Conservation (phyloP, 768 basidiomycete genomes). For the Strobilomyces dryophilus region DNA sequence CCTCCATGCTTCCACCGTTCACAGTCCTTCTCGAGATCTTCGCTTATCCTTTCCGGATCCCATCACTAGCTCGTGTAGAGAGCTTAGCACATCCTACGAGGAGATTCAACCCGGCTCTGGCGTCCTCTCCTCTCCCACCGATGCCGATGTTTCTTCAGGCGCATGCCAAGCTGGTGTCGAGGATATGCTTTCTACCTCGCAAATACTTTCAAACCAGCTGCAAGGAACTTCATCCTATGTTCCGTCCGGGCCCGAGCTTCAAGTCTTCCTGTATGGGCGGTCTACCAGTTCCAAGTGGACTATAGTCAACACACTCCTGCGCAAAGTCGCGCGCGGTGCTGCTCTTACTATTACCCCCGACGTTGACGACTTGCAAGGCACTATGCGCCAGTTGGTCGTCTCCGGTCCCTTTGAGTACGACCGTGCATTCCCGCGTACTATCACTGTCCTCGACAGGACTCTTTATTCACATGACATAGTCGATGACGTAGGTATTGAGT, state of each 20-base stretch:
- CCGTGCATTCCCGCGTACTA: slow-evolving; percentile 26
- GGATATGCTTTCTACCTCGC: slow-evolving; percentile 21
- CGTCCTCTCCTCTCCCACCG: slow-evolving; percentile 18
- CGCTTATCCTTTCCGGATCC: slow-evolving; percentile 83
- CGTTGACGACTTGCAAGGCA: slow-evolving; percentile 20
- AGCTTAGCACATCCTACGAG: slow-evolving; percentile 56
- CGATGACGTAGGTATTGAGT: slow-evolving; percentile 28
- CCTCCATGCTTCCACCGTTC: slow-evolving; percentile 48
- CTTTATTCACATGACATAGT: slow-evolving; percentile 11
- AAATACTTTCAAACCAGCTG: slow-evolving; percentile 25
- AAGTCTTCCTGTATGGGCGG: slow-evolving; percentile 65
- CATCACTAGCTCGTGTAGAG: slow-evolving; percentile 64
- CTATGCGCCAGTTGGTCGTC: slow-evolving; percentile 22
- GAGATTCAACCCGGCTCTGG: slow-evolving; percentile 42
- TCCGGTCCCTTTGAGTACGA: slow-evolving; percentile 26
- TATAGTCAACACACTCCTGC: slow-evolving; percentile 55
- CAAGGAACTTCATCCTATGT: slow-evolving; percentile 26
- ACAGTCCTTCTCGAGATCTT: slow-evolving; percentile 66
- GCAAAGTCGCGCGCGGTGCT: slow-evolving; percentile 45
- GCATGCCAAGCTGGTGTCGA: slow-evolving; percentile 31
- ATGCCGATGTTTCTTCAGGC: slow-evolving; percentile 13
- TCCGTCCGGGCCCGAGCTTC: slow-evolving; percentile 41
- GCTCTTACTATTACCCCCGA: slow-evolving; percentile 25
- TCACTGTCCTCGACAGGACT: slow-evolving; percentile 39
- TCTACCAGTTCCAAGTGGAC: slow-evolving; percentile 57